Conservation (phyloP, 176 grass and related monocot genomes). For the Ampelocalamus luodianensis region DNA sequence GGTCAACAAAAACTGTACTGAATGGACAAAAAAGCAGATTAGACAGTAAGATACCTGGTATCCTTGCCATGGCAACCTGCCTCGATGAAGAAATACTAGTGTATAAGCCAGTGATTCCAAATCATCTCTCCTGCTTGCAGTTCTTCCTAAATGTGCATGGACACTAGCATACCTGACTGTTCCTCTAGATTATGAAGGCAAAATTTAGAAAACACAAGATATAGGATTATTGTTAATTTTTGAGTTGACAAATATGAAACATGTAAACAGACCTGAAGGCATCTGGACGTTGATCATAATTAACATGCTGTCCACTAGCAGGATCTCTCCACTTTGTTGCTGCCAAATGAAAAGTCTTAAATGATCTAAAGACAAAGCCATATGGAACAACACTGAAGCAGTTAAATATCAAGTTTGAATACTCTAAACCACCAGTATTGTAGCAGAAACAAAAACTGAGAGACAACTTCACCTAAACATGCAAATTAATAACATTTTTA, state of each 20-base stretch:
- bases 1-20: neutral
- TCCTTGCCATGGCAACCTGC: constrained; percentile 90
- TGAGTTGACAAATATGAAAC: constrained; percentile 10
- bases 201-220: constrained; percentile 23
- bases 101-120: constrained; percentile 89
- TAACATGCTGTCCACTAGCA: constrained; percentile 63
- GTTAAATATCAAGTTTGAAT: constrained; percentile 24
- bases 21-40: constrained; percentile 9
- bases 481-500: constrained; percentile 23
- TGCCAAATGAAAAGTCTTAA: constrained; percentile 43
- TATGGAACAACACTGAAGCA: constrained; percentile 20
- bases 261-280: constrained; percentile 65
- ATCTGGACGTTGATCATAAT: constrained; percentile 92
- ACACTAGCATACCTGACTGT: constrained; percentile 91
- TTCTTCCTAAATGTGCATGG: constrained; percentile 94
- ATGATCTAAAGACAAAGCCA: constrained; percentile 31
- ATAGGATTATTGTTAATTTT: constrained; percentile 18
- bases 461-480: neutral
- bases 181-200: constrained; percentile 57
- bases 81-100: constrained; percentile 85
- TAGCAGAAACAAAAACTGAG: neutral
- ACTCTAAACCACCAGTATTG: constrained; percentile 14
- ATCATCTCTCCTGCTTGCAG: constrained; percentile 87
- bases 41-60: constrained; percentile 65
- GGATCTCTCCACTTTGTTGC: constrained; percentile 85